Conservation (phyloP, 306 rosid genomes). For the Aeschynomene evenia region DNA sequence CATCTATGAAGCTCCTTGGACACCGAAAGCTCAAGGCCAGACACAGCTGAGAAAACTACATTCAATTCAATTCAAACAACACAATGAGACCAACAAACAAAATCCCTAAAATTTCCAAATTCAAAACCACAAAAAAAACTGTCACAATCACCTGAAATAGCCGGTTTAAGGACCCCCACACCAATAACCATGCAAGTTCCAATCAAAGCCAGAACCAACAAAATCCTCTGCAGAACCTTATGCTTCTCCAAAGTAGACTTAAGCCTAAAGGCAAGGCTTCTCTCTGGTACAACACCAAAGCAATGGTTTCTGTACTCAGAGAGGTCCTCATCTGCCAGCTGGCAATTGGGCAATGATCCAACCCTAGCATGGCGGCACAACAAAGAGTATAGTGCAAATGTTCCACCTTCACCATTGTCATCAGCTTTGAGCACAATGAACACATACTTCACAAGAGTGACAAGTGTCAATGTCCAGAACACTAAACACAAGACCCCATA, state of each 20-base stretch:
- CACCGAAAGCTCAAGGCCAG: slow-evolving; percentile 72
- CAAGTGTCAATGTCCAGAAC: slow-evolving; percentile 69
- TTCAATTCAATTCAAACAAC: slow-evolving; percentile 18
- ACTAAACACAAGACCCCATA: slow-evolving; percentile 63
- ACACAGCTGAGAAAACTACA: slow-evolving; percentile 78
- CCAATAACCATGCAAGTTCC: slow-evolving; percentile 80
- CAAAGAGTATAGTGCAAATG: not conserved
- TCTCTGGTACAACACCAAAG: not conserved
- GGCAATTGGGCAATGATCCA: not conserved
- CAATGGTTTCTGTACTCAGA: not conserved
- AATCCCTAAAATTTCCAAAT: not conserved
- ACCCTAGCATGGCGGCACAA: not conserved
- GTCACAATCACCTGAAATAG: slow-evolving; percentile 40
- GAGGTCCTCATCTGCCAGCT: not conserved
- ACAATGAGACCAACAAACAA: not conserved
- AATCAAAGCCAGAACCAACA: slow-evolving; percentile 33
- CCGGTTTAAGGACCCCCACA: slow-evolving; percentile 61
- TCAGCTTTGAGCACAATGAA: slow-evolving; percentile 44
- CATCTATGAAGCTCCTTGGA: slow-evolving; percentile 63
- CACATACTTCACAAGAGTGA: slow-evolving; percentile 66
- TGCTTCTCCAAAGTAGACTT: not conserved
- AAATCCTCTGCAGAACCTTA: not conserved
- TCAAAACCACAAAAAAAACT: not conserved
- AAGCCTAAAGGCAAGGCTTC: not conserved
- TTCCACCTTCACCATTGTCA: not conserved